Conservation (phyloP, 805 yeast genomes). For the Cyberlindnera euphorbiae region DNA sequence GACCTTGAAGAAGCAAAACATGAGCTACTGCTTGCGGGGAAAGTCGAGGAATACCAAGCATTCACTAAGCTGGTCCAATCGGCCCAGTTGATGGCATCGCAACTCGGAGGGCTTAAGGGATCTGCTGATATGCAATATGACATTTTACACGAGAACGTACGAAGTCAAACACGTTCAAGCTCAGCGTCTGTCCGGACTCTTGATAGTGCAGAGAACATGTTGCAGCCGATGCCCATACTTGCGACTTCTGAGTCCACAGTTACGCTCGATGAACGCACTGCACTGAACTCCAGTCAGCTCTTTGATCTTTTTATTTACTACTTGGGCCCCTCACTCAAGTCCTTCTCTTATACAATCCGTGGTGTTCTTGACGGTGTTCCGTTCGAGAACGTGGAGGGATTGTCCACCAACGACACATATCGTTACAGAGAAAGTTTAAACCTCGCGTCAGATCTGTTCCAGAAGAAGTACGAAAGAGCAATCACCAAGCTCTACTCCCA, state of each 20-base stretch:
- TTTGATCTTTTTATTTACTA: slow-evolving; percentile 63
- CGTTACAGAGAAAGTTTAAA: slow-evolving; percentile 43
- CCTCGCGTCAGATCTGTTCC: slow-evolving; percentile 51
- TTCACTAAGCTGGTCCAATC: slow-evolving; percentile 46
- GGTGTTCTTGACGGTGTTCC: slow-evolving; percentile 58
- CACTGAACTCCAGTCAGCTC: slow-evolving; percentile 34
- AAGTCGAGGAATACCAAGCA: slow-evolving; percentile 46
- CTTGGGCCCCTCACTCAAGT: slow-evolving; percentile 68
- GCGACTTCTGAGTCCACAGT: slow-evolving; percentile 8
- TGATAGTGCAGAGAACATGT: slow-evolving; percentile 3
- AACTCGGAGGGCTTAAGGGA: slow-evolving; percentile 61
- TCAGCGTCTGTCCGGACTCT: slow-evolving; percentile 5
- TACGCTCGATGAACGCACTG: slow-evolving; percentile 16
- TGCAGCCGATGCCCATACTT: background rate
- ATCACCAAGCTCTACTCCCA: slow-evolving; percentile 50
- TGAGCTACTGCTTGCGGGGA: slow-evolving; percentile 53
- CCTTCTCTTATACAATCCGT: slow-evolving; percentile 58
- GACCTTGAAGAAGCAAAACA: slow-evolving; percentile 54
- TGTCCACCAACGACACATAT: slow-evolving; percentile 35
- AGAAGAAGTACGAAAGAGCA: slow-evolving; percentile 51
- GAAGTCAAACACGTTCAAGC: background rate
- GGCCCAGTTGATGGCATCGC: slow-evolving; percentile 46
- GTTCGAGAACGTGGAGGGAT: slow-evolving; percentile 36
- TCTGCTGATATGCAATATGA: slow-evolving; percentile 67
- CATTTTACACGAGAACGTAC: slow-evolving; percentile 34